Evolutionary conservation across 208 protist genomes (phyloP), one percentile per base, ranked within the genome.

Genomic region (Wallacemonas sp.): DNA sequence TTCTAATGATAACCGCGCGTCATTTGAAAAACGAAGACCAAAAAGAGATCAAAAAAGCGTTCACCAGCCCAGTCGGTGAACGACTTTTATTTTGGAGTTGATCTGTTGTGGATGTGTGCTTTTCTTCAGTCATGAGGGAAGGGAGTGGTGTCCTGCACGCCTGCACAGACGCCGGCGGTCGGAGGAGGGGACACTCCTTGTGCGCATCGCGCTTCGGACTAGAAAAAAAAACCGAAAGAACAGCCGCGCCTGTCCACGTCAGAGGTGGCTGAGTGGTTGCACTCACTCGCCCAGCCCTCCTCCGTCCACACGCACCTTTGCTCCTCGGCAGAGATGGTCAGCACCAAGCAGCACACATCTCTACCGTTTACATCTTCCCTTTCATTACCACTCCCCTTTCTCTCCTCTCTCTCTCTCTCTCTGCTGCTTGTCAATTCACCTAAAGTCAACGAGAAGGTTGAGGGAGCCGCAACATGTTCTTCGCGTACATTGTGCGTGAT

Each of bases 401-500:
- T 48, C 19, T 37, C 26, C 34, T 60, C 42, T 67, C 36, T 44
- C 37, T 52, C 29, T 33, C 54, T 71, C 59, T 69, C 21, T 63
- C 32, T 48, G 66, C n/a, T 73, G 8, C 64, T 76, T 67, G 8
- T 48, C 42, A 24, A 10, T 48, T 45, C 17, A 9, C 22, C 17
- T 6, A 46, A 46, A 46, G 24, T 21, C 17, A 46, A 46, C 8
- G 24, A n/a, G 19, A 8, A 46, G 24, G 24, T 21, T 5, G 24
- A 8, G 13, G 22, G 12, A 22, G 6, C 73, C 22, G 22, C 9
- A 53, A 19, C 5, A 89, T 94, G 68, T 92, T 91, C 53, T 78
- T 73, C 38, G 72, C 78, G 21, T 90, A 89, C 64, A 45, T 86
- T 15, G 63, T 88, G n/a, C 78, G 81, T 42, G 88, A 94, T 62